A percentile compares a stretch with the other conserved stretches of the same genome.
Evolutionary conservation across 495 filamentous ascomycete genomes (phyloP).

Genomic region (Astrocystis sublimbata): DNA sequence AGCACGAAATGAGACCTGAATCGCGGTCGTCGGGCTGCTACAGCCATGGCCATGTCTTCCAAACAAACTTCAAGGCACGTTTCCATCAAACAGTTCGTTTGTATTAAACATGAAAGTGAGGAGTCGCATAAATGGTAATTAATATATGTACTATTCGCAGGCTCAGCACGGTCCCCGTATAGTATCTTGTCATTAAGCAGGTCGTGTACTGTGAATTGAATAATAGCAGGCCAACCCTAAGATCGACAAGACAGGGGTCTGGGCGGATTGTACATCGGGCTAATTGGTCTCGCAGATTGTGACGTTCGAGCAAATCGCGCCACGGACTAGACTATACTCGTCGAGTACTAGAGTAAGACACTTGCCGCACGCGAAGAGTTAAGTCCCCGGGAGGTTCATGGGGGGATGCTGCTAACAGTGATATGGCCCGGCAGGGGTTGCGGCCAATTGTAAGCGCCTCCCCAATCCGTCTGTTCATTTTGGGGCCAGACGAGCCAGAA

Average conservation of each 20-base stretch:
- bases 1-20: background rate
- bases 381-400: background rate
- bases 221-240: background rate
- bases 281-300: constrained; percentile 10
- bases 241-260: constrained; percentile 6
- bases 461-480: background rate
- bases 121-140: background rate
- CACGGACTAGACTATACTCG: background rate
- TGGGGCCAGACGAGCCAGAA: background rate
- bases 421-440: background rate
- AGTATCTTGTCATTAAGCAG: background rate
- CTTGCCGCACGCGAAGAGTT: background rate
- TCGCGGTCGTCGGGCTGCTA: too few species aligned
- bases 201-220: background rate
- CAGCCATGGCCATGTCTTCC: background rate
- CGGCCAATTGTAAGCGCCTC: constrained; percentile 14
- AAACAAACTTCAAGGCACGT: background rate
- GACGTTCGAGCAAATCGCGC: background rate
- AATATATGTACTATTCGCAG: too few species aligned
- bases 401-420: too few species aligned
- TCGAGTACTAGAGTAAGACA: background rate
- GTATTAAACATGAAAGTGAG: background rate
- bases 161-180: too few species aligned
- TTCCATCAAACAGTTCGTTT: background rate
- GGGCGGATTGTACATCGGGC: background rate